These are phyloP conservation scores for Chrysanthemum makinoi DNA, from an alignment of 129 eudicot species.

Conservation along the genomic window DNA sequence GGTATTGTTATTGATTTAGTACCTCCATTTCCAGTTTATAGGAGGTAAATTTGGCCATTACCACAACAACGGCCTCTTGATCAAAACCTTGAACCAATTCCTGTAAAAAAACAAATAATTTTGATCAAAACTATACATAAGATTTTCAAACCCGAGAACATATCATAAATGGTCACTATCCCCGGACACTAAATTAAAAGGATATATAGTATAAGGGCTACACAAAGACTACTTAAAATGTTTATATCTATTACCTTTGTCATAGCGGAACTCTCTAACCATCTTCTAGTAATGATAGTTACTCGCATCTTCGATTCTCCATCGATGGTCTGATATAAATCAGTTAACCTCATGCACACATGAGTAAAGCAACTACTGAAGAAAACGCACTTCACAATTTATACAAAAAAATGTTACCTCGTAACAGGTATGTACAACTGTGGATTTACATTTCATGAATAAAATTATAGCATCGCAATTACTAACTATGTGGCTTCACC, in stretches of 20 bases:
- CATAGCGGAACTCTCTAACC: constrained; percentile 75
- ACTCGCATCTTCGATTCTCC: constrained; percentile 75
- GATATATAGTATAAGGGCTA: neutral
- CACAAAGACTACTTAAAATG: constrained; percentile 1
- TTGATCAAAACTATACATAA: neutral
- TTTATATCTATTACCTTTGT: constrained; percentile 55
- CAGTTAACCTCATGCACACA: no score
- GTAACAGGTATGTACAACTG: no score
- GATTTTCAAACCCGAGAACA: no score
- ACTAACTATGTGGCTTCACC: no score
- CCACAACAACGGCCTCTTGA: constrained; percentile 96
- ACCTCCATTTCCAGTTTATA: constrained; percentile 97
- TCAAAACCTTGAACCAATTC: constrained; percentile 93
- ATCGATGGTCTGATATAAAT: constrained; percentile 44
- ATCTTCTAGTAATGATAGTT: constrained; percentile 79
- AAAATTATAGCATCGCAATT: no score
- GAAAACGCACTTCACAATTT: no score
- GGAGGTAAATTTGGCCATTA: constrained; percentile 82
- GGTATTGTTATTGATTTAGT: constrained; percentile 8
- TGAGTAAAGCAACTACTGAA: no score
- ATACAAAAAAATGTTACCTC: no score
- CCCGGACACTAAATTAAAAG: no score
- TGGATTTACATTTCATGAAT: no score
- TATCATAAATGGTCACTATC: no score
- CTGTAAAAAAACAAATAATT: constrained; percentile 39